These are phyloP conservation scores for fission yeast (Schizosaccharomyces pombe) DNA, from an alignment of 805 yeast genomes.

Conservation along the genomic window DNA sequence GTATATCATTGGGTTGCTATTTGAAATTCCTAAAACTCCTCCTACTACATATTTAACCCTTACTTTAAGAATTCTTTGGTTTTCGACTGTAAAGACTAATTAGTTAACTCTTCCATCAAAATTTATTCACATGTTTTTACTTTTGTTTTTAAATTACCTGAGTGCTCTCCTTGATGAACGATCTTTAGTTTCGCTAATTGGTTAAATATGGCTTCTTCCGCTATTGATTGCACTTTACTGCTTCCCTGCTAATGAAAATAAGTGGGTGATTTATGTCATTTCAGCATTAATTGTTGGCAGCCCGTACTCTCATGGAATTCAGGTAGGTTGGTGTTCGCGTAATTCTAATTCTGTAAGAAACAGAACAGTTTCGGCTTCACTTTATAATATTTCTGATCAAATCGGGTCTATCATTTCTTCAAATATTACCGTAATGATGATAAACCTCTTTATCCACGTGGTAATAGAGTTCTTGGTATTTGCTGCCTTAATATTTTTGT, in stretches of 20 bases:
- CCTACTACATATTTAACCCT: conserved; percentile 25
- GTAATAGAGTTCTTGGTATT: conserved; percentile 22
- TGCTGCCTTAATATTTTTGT: conserved; percentile 11
- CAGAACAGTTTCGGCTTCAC: conserved; percentile 40
- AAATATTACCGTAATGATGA: conserved; percentile 37
- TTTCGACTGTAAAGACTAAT: conserved; percentile 28
- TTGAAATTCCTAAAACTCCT: conserved; percentile 20
- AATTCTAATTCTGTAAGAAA: conserved; percentile 40
- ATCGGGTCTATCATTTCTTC: conserved; percentile 30
- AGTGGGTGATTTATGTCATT: conserved; percentile 10
- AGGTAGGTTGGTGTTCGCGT: conserved; percentile 36
- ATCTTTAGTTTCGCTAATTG: conserved; percentile 9
- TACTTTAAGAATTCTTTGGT: conserved; percentile 26
- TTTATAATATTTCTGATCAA: conserved; percentile 43
- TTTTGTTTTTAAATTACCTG: conserved; percentile 11
- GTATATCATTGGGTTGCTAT: conserved; percentile 24
- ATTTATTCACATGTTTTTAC: conserved; percentile 11
- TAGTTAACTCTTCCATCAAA: conserved; percentile 28
- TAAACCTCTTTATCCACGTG: conserved; percentile 34
- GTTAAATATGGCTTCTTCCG: conserved; percentile 9
- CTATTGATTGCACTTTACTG: conserved; percentile 12
- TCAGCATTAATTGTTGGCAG: conserved; percentile 18
- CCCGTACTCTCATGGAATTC: conserved; percentile 30
- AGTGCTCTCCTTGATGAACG: conserved; percentile 8
- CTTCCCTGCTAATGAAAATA: conserved; percentile 7